Conservation (phyloP, 1,284 basidiomycete species). For the Rhizopogon hawkerae region DNA sequence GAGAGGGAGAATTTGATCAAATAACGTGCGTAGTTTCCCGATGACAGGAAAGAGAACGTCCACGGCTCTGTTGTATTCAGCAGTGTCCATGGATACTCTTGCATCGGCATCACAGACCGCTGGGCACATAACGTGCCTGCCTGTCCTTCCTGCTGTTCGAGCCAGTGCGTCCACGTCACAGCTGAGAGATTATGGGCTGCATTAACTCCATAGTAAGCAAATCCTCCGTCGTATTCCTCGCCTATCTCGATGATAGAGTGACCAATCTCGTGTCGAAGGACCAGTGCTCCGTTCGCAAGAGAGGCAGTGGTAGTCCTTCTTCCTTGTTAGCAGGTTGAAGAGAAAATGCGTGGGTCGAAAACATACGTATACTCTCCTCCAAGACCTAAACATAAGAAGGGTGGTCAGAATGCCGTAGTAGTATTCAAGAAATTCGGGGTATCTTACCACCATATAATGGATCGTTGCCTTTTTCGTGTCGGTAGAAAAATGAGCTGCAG, state of each 20-base stretch:
- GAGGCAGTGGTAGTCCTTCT: constrained; percentile 72
- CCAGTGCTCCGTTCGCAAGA: constrained; percentile 66
- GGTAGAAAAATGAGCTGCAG: constrained; percentile 1
- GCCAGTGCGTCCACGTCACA: constrained; percentile 68
- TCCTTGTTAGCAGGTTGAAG: neutral
- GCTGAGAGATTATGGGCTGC: constrained; percentile 39
- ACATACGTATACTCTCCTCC: constrained; percentile 78
- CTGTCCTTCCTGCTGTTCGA: constrained; percentile 34
- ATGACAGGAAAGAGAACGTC: constrained; percentile 53
- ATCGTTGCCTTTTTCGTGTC: constrained; percentile 54
- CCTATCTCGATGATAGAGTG: constrained; percentile 75
- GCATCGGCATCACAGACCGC: constrained; percentile 68
- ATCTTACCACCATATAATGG: constrained; percentile 66
- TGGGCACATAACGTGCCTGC: constrained; percentile 40
- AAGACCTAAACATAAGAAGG: constrained; percentile 39
- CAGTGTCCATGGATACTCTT: constrained; percentile 67
- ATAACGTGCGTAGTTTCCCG: constrained; percentile 55
- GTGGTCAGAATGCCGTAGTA: neutral
- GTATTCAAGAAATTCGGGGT: constrained; percentile 11
- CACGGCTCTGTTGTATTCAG: constrained; percentile 56
- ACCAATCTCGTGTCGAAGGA: constrained; percentile 77
- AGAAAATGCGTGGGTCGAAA: neutral
- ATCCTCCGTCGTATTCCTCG: constrained; percentile 83
- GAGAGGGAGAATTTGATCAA: constrained; percentile 70
- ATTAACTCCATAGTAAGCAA: constrained; percentile 69